Conservation (phyloP, 2,329 filamentous ascomycete species). For the Fusarium sp. region DNA sequence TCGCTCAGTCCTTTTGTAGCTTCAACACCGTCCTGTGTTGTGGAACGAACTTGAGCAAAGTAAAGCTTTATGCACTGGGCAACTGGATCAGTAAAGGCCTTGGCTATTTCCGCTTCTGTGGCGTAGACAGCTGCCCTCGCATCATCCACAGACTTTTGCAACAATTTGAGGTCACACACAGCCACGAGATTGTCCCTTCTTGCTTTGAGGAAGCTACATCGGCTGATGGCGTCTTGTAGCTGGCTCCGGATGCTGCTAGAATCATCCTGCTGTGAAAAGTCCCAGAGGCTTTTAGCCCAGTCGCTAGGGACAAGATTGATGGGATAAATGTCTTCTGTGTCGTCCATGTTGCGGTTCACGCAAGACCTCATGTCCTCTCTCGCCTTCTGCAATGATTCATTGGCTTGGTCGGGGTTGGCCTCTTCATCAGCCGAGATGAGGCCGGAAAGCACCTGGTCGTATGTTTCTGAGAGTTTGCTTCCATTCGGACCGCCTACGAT, state of each 20-base stretch:
- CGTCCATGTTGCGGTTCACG: neutral
- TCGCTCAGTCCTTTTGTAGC: neutral
- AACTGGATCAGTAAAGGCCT: neutral
- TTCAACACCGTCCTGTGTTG: too few relatives aligned
- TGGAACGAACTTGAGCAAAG: neutral
- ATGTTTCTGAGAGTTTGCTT: neutral
- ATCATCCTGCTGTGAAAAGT: neutral
- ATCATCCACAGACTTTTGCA: neutral
- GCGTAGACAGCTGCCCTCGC: neutral
- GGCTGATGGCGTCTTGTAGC: neutral
- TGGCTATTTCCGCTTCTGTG: neutral
- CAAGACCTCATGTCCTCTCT: neutral
- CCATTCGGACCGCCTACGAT: neutral
- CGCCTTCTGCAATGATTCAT: neutral
- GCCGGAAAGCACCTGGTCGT: neutral
- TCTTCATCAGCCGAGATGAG: neutral
- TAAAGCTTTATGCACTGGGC: neutral
- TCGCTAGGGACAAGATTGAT: neutral
- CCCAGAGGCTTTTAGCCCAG: neutral
- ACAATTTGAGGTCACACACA: neutral
- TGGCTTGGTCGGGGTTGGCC: neutral
- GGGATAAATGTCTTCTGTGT: neutral
- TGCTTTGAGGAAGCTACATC: neutral
- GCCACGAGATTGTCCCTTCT: neutral
- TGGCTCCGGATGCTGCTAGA: neutral